phyloP scores from a whole-genome alignment of 1,284 basidiomycete genomes.

The Pseudozyma hubeiensis region DNA sequence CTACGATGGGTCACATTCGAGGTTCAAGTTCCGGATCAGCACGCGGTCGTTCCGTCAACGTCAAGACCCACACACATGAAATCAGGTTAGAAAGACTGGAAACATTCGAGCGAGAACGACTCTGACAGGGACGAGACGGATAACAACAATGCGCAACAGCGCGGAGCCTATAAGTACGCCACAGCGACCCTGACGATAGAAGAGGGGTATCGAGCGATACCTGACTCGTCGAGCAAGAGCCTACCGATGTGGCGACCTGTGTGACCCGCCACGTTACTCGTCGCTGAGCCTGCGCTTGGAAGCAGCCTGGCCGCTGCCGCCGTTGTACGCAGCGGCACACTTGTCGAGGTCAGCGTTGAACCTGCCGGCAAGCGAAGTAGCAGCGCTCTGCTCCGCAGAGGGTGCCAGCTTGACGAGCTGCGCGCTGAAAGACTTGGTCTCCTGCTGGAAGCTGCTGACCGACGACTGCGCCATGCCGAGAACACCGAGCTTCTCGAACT shows the following conservation, averaged over 20 bases:
- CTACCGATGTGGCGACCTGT: background rate
- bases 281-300: background rate
- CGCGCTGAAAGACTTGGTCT: slow-evolving; percentile 18
- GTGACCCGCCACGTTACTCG: background rate
- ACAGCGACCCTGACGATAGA: too few species aligned
- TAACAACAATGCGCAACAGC: too few species aligned
- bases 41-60: too few species aligned
- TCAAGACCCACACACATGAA: too few species aligned
- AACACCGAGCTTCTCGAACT: slow-evolving; percentile 20
- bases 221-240: background rate
- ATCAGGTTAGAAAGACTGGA: too few species aligned
- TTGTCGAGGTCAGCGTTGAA: slow-evolving; percentile 27
- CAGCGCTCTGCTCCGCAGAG: background rate
- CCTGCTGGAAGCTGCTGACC: slow-evolving; percentile 16
- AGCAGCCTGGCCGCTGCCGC: background rate
- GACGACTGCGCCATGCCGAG: slow-evolving; percentile 5
- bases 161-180: too few species aligned
- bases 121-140: too few species aligned
- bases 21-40: too few species aligned
- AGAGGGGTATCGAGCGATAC: background rate
- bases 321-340: slow-evolving; percentile 17
- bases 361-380: slow-evolving; percentile 13
- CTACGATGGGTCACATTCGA: too few species aligned
- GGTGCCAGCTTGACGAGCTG: slow-evolving; percentile 11
- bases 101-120: too few species aligned